A percentile compares a stretch with the other conserved stretches of the same genome.
Evolutionary conservation across 768 basidiomycete species (phyloP).

Genomic region (Lactarius indigo): DNA sequence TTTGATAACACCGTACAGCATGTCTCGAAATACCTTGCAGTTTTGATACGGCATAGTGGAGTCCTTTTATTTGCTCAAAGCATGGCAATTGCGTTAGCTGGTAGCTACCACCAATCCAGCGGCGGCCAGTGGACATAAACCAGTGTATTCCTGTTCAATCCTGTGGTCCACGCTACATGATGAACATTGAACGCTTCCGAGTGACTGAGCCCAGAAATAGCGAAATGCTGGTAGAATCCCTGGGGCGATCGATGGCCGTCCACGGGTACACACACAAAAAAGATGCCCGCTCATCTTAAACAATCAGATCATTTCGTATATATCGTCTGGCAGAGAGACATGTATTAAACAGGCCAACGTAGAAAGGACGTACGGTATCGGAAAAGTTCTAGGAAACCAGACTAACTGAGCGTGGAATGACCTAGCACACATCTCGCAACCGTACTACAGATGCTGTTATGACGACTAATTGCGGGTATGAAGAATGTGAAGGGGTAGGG

Average conservation of each 20-base stretch:
- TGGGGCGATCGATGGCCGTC: not conserved
- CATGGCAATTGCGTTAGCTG: not conserved
- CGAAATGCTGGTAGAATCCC: not conserved
- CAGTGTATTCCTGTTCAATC: not conserved
- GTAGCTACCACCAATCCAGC: not conserved
- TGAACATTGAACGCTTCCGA: not conserved
- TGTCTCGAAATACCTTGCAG: not conserved
- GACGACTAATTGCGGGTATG: constrained; percentile 39
- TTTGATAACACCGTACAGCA: not conserved
- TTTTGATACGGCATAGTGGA: not conserved
- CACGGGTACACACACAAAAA: not conserved
- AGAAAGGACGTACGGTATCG: constrained; percentile 15
- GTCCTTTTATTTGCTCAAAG: not conserved
- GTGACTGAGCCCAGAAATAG: not conserved
- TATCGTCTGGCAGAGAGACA: constrained; percentile 9
- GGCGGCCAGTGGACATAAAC: not conserved
- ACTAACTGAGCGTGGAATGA: constrained; percentile 22
- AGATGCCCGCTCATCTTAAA: not conserved
- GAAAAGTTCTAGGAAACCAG: constrained; percentile 21
- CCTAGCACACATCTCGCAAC: constrained; percentile 20
- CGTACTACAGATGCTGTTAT: constrained; percentile 32
- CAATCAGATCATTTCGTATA: constrained; percentile 7
- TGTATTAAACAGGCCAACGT: constrained; percentile 11
- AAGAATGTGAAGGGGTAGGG: constrained; percentile 30
- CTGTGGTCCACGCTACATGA: not conserved